These are phyloP conservation scores for Sporothrix luriei DNA, from an alignment of 2,329 filamentous ascomycete genomes.

Conservation along the genomic window DNA sequence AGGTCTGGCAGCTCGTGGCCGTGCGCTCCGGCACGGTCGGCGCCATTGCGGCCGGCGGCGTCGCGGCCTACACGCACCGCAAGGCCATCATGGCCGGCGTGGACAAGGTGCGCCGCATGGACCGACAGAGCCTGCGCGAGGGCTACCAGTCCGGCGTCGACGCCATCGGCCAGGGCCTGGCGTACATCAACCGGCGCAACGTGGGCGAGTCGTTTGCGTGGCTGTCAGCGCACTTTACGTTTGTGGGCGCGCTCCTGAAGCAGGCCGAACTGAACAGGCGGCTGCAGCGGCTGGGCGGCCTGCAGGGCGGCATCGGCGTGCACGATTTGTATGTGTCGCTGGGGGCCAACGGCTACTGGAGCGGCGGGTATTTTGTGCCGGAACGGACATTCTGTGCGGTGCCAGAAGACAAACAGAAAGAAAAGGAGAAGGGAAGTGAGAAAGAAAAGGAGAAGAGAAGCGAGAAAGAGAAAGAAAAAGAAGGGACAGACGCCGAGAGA, in stretches of 20 bases:
- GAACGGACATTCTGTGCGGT: conserved; percentile 81
- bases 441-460: neutral
- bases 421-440: neutral
- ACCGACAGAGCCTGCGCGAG: conserved; percentile 52
- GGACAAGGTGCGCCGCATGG: conserved; percentile 51
- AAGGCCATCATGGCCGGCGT: conserved; percentile 62
- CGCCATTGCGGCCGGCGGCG: conserved; percentile 76
- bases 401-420: conserved; percentile 22
- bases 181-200: conserved; percentile 60
- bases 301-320: conserved; percentile 67
- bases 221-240: conserved; percentile 81
- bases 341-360: conserved; percentile 69
- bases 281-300: conserved; percentile 62
- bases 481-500: neutral
- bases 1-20: conserved; percentile 65
- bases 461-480: neutral
- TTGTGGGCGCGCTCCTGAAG: conserved; percentile 77
- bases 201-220: conserved; percentile 72
- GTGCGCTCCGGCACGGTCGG: conserved; percentile 81
- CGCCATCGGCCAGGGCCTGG: conserved; percentile 56
- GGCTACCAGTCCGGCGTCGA: conserved; percentile 55
- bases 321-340: conserved; percentile 76
- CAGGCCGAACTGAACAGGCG: conserved; percentile 71
- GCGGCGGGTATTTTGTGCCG: conserved; percentile 60
- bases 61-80: conserved; percentile 77